A percentile compares a stretch with the other conserved stretches of the same genome.
Evolutionary conservation across 139 green algal species (phyloP).

Genomic region (Axilococcus clingmanii): DNA sequence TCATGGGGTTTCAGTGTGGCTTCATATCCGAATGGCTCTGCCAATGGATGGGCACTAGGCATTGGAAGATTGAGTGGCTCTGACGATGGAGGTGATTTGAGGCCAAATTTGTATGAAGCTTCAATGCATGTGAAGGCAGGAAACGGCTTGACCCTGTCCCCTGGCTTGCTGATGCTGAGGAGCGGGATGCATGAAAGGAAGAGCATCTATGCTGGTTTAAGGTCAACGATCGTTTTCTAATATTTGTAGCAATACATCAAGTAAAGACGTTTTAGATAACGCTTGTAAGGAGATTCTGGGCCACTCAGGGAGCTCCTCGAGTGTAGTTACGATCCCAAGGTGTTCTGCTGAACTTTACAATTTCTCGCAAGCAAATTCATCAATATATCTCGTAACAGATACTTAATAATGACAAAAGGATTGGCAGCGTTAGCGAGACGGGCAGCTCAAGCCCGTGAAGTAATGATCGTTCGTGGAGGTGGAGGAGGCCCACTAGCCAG

Average conservation of each 20-base stretch:
- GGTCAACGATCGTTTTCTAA: slow-evolving; percentile 8
- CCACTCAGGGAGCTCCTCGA: background rate
- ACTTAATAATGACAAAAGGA: slow-evolving; percentile 3
- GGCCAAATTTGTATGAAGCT: slow-evolving; percentile 19
- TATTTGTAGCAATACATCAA: background rate
- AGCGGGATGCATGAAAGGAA: background rate
- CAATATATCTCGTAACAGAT: too few species aligned
- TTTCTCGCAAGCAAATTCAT: too few species aligned
- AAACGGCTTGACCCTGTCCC: slow-evolving; percentile 15
- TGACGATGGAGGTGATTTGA: background rate
- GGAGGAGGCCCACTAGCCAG: slow-evolving; percentile 34
- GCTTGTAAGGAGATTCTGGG: background rate
- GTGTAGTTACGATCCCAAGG: background rate
- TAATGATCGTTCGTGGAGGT: slow-evolving; percentile 22
- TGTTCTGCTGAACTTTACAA: too few species aligned
- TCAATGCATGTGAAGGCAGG: slow-evolving; percentile 20
- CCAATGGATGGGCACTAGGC: slow-evolving; percentile 18
- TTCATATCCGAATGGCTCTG: slow-evolving; percentile 16
- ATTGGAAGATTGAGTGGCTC: background rate
- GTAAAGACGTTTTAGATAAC: background rate
- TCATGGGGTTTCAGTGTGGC: slow-evolving; percentile 16
- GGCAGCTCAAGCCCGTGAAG: slow-evolving; percentile 12
- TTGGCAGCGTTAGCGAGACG: slow-evolving; percentile 18
- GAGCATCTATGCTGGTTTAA: background rate
- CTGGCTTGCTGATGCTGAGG: slow-evolving; percentile 17